Base-by-base conservation (phyloP, 257 asterid species). In the Apocynum venetum region DNA sequence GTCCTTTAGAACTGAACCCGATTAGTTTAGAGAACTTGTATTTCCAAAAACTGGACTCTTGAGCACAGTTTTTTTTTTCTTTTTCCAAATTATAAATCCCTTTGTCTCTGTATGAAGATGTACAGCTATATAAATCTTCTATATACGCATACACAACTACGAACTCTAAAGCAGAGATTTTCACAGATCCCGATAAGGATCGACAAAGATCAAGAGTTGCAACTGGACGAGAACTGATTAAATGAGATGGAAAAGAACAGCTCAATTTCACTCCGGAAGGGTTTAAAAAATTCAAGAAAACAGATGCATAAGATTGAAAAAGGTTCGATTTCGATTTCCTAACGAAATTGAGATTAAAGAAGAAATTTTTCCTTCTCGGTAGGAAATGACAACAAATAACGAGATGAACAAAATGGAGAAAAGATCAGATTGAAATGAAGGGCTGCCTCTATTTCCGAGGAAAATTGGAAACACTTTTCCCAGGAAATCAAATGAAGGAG, bases 161-260 rank as follows among this genome's bases (percentile, higher is more conserved):
- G 8, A 43, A 43, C 73, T 68, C 44, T 11, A 68, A 43, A 19
- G 36, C 73, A 43, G 35, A 15, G 73, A 68, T 43, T 68, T 67
- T 15, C n/a, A 10, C 73, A 68, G 73, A 68, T 68, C 53, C 73
- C 73, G n/a, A 68, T 19, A 68, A 68, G 53, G 73, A 68, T 68
- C 73, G 36, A 68, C 53, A 25, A 68, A 66, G 71, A 66, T 66
- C 71, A 66, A 66, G 31, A 41, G 25, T 51, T 5, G 49, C 49
- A 41, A 41, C 40, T 15, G 48, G 35, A 40, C 31, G 49, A 66
- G n/a, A 40, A 40, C n/a, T 43, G 53, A 68, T 68, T n/a, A 68
- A 20, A 43, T 46, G 10, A 66, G 35, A 44, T 19, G 35, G 36
- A 8, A 68, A 68, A 57, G 31, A 43, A 20, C 43, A 44, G 35